Conservation (phyloP, 208 protist species). For the Leishmania mexicana region DNA sequence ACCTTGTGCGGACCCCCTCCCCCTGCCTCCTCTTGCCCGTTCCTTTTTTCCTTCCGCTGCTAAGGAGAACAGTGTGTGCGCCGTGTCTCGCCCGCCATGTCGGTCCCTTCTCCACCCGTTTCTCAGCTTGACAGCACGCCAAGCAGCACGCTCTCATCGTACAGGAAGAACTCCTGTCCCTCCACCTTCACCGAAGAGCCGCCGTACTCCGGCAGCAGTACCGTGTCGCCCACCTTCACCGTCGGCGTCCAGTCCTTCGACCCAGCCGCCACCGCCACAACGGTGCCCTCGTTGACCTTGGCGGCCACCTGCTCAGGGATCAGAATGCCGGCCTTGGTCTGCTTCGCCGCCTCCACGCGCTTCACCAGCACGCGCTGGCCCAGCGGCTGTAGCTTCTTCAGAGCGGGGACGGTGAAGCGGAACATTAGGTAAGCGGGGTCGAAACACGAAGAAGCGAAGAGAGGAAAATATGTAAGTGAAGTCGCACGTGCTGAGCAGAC, state of each 20-base stretch:
- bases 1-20: background rate
- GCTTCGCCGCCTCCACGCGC: conserved; percentile 86
- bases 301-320: conserved; percentile 91
- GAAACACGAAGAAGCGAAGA: background rate
- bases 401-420: conserved; percentile 64
- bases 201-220: conserved; percentile 92
- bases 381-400: conserved; percentile 92
- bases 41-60: background rate
- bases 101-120: background rate
- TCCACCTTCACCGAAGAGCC: conserved; percentile 90
- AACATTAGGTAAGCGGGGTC: conserved; percentile 50
- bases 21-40: background rate
- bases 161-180: conserved; percentile 93
- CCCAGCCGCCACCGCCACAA: conserved; percentile 87
- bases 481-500: background rate
- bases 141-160: conserved; percentile 88
- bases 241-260: conserved; percentile 92
- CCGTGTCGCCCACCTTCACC: conserved; percentile 90
- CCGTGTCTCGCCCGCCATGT: background rate
- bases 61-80: no score
- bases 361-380: conserved; percentile 91
- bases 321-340: conserved; percentile 92
- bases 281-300: conserved; percentile 93
- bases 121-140: conserved; percentile 79
- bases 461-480: background rate